Conservation (phyloP, 2,329 filamentous ascomycete genomes). For the Nannizziopsis barbatae region DNA sequence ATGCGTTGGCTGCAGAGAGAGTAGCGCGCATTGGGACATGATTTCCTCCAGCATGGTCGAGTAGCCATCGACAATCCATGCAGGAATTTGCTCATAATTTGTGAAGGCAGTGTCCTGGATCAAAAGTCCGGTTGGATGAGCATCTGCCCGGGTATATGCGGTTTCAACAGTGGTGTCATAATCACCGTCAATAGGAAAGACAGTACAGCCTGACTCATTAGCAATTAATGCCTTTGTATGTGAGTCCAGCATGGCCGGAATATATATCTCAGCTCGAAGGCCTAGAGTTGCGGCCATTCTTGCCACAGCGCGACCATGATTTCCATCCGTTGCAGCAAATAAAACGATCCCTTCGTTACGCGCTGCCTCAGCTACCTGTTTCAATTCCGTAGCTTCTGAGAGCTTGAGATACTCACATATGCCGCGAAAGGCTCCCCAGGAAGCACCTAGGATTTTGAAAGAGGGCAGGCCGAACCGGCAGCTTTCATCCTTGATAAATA, state of each 20-base stretch:
- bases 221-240: conserved; percentile 46
- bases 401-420: conserved; percentile 39
- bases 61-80: conserved; percentile 71
- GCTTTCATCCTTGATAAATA: conserved; percentile 63
- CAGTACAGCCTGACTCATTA: conserved; percentile 49
- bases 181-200: conserved; percentile 45
- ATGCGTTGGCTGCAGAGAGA: conserved; percentile 32
- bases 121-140: conserved; percentile 39
- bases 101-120: conserved; percentile 59
- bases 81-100: conserved; percentile 54
- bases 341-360: conserved; percentile 33
- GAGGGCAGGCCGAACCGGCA: conserved; percentile 56
- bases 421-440: conserved; percentile 57
- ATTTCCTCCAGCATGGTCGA: conserved; percentile 59
- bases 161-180: conserved; percentile 54
- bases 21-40: conserved; percentile 47
- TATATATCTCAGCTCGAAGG: conserved; percentile 48
- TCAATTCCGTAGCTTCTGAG: conserved; percentile 32
- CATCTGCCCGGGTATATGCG: conserved; percentile 35
- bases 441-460: conserved; percentile 72
- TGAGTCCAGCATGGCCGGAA: conserved; percentile 48
- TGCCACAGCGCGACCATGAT: conserved; percentile 63
- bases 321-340: conserved; percentile 61
- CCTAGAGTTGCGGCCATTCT: conserved; percentile 53
- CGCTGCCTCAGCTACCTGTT: conserved; percentile 32